phyloP scores from a whole-genome alignment of 1,284 basidiomycete species.

The Ceratobasidium sp. region DNA sequence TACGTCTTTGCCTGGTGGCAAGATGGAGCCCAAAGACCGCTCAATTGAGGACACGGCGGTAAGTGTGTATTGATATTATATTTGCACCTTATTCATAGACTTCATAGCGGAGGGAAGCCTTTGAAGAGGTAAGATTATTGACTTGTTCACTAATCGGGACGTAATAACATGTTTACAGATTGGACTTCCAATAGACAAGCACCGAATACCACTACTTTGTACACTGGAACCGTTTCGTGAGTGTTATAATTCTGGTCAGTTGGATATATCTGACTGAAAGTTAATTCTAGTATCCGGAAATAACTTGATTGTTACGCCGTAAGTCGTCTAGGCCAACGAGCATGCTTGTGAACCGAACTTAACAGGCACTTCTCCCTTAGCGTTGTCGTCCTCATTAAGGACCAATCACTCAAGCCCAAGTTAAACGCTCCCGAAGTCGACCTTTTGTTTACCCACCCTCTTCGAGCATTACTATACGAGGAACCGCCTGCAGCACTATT shows the following conservation, averaged over 20 bases:
- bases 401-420: constrained; percentile 74
- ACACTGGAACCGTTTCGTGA: constrained; percentile 78
- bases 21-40: constrained; percentile 75
- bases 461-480: constrained; percentile 75
- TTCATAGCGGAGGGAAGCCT: constrained; percentile 77
- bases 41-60: constrained; percentile 85
- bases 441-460: constrained; percentile 84
- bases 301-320: constrained; percentile 84
- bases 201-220: constrained; percentile 78
- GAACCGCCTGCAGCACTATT: constrained; percentile 67
- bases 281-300: constrained; percentile 64
- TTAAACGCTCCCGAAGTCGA: constrained; percentile 83
- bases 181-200: constrained; percentile 78
- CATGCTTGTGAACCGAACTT: neutral
- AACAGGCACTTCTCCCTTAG: constrained; percentile 59
- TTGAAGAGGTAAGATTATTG: constrained; percentile 68
- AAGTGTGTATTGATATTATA: constrained; percentile 54
- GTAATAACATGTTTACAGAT: constrained; percentile 65
- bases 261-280: neutral
- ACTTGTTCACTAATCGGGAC: neutral
- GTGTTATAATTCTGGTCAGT: neutral
- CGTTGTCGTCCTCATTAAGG: constrained; percentile 84
- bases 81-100: neutral
- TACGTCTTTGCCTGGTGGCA: constrained; percentile 87
- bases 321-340: constrained; percentile 53